These are phyloP conservation scores for Mucor irregularis DNA, from an alignment of 371 early-diverging fungal genomes.

Conservation along the genomic window DNA sequence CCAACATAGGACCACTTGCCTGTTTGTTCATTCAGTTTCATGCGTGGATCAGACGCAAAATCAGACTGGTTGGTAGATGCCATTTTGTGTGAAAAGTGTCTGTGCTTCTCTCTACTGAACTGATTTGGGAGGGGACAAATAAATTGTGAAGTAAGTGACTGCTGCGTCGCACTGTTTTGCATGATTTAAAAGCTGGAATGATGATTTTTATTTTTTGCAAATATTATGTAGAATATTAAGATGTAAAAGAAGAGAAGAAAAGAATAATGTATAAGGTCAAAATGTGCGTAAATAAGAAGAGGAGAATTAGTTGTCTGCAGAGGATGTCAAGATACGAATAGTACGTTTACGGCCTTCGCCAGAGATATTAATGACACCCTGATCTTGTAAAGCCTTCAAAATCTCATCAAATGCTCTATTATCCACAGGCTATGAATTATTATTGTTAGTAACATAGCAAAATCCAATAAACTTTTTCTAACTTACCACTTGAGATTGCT, in stretches of 20 bases:
- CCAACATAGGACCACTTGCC: constrained; percentile 74
- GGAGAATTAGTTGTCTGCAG: too few species aligned
- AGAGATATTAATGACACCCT: constrained; percentile 34
- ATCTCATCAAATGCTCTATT: constrained; percentile 41
- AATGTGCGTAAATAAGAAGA: too few species aligned
- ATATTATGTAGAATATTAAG: too few species aligned
- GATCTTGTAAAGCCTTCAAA: constrained; percentile 35
- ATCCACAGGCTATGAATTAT: constrained; percentile 33
- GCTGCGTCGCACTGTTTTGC: too few species aligned
- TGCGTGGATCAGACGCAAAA: constrained; percentile 49
- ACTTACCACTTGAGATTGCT: constrained; percentile 57
- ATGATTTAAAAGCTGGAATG: too few species aligned
- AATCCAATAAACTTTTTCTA: neutral
- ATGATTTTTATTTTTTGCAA: too few species aligned
- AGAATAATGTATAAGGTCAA: too few species aligned
- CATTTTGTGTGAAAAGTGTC: too few species aligned
- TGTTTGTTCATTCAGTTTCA: constrained; percentile 67
- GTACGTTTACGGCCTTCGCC: constrained; percentile 43
- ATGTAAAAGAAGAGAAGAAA: too few species aligned
- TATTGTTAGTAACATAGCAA: neutral
- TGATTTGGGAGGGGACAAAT: too few species aligned
- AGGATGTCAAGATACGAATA: constrained; percentile 23
- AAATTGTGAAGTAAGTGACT: too few species aligned
- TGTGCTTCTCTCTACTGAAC: too few species aligned
- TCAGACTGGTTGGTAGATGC: constrained; percentile 19